Base-by-base conservation (phyloP, 371 early-diverging fungal species). In the Conidiobolus coronatus region DNA sequence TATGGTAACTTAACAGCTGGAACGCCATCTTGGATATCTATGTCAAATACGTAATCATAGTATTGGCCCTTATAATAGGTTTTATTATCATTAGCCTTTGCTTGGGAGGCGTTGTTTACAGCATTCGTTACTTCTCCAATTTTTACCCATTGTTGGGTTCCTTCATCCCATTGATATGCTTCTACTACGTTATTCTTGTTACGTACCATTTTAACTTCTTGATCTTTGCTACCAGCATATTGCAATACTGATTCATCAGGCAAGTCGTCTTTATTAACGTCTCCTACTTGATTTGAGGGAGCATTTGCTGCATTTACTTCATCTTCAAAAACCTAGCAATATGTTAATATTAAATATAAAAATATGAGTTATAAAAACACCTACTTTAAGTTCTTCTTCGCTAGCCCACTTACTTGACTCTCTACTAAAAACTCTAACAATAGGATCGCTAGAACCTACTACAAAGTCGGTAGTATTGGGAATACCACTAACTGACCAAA, bases 31-130 rank as follows among this genome's bases (percentile, higher is more conserved):
- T 77, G 79, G 15, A 95, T 71, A 53, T 95, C 95, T 29, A 97
- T 83, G 54, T 92, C 93, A 67, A 97, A 97, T 8, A 97, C 91
- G 59, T 84, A 90, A 56, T 97, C 98, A 55, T 95, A 97, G 53
- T 93, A 91, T 40, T 72, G 67, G 39, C 95, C 95, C 8, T 77
- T 70, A 57, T 73, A 79, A 4, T 77, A 52, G 54, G 83, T 77
- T 55, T 87, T 91, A 29, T 73, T 59, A 11, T 68, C 58, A 1
- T 68, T 63, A 0, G 82, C 88, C 21, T 29, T 29, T 3, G 29
- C 3, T 29, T 29, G 29, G 9, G 29, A 9, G 29, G n/a, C n/a
- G 29, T 29, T 29, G 9, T 29, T 29, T 3, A 78, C 77, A 1
- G 88, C 79, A 56, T 94, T 91, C 0, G 91, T 90, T 1, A 97